phyloP scores from a whole-genome alignment of 2,329 filamentous ascomycete species.

The Lachnellula willkommii region DNA sequence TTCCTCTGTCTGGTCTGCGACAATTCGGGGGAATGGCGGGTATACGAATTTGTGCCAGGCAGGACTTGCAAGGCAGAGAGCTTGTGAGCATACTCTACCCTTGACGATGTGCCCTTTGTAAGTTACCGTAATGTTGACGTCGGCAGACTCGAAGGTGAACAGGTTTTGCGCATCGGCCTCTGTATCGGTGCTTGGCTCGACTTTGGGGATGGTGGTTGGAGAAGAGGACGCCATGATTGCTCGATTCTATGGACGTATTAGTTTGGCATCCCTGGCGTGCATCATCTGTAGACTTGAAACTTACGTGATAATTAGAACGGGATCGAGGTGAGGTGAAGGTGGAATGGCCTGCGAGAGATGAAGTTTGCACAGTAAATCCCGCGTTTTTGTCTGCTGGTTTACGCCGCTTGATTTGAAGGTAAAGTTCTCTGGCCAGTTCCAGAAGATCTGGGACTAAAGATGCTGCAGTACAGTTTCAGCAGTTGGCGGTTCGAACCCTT shows the following conservation, averaged over 20 bases:
- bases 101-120: neutral
- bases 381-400: no score
- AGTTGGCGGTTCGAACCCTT: no score
- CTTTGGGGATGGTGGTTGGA: neutral
- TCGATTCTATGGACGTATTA: slow-evolving; percentile 43
- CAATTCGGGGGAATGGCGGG: neutral
- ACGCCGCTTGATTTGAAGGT: no score
- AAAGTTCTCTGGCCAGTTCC: no score
- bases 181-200: neutral
- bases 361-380: no score
- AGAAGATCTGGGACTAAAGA: no score
- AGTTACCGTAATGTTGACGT: slow-evolving; percentile 2
- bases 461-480: no score
- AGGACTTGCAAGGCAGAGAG: slow-evolving; percentile 4
- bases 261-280: no score
- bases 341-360: no score
- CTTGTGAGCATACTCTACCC: slow-evolving; percentile 7
- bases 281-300: no score
- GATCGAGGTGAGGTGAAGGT: no score
- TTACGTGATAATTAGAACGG: no score
- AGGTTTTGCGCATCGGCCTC: neutral
- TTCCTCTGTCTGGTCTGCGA: neutral
- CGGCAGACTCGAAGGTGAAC: slow-evolving; percentile 6
- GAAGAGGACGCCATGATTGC: neutral
- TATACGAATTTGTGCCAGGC: slow-evolving; percentile 15